phyloP scores from a whole-genome alignment of 345 rosid genomes.

The Orychophragmus violaceus region DNA sequence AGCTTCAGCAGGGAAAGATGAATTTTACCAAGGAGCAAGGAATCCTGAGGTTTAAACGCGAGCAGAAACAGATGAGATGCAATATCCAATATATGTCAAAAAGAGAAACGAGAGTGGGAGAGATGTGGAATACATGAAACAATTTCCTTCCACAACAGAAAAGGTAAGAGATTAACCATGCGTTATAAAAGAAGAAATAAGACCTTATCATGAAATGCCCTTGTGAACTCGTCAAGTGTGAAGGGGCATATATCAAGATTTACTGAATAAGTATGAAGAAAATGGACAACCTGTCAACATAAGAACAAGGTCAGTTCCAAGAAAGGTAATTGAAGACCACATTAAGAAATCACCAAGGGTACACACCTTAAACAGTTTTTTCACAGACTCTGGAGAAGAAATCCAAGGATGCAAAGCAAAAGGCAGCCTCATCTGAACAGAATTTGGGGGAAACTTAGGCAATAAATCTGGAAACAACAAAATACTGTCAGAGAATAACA shows the following conservation, averaged over 20 bases:
- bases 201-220: constrained; percentile 98
- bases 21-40: constrained; percentile 79
- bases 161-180: neutral
- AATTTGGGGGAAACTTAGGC: constrained; percentile 82
- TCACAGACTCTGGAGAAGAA: constrained; percentile 68
- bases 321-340: neutral
- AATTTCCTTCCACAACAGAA: neutral
- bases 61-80: constrained; percentile 7
- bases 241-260: constrained; percentile 57
- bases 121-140: neutral
- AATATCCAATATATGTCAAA: neutral
- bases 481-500: too few species aligned
- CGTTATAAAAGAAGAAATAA: too few species aligned
- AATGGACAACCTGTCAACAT: constrained; percentile 90
- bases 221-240: constrained; percentile 85
- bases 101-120: neutral
- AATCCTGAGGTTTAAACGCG: constrained; percentile 49
- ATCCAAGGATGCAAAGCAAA: constrained; percentile 73
- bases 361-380: constrained; percentile 87
- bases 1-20: constrained; percentile 81
- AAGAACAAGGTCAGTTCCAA: constrained; percentile 19
- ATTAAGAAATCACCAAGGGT: neutral
- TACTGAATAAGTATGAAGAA: constrained; percentile 74
- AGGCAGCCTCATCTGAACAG: constrained; percentile 82
- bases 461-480: constrained; percentile 57